phyloP scores from a whole-genome alignment of 2,329 filamentous ascomycete species.

The Grosmannia huntii region DNA sequence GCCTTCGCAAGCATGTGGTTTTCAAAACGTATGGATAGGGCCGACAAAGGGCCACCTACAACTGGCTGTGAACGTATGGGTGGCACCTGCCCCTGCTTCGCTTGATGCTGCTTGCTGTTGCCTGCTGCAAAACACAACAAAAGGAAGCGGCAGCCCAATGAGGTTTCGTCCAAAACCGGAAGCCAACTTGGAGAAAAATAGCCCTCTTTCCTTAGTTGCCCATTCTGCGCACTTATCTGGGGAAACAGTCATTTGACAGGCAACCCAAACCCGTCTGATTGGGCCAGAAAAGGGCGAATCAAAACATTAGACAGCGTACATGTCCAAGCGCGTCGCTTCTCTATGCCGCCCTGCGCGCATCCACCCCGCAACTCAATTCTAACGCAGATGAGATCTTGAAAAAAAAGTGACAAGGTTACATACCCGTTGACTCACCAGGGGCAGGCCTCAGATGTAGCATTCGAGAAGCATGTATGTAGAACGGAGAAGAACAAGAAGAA shows the following conservation, averaged over 20 bases:
- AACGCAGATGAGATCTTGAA: constrained; percentile 1
- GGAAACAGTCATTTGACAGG: not conserved
- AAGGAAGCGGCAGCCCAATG: not conserved
- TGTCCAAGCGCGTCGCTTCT: not conserved
- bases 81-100: not conserved
- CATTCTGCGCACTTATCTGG: not conserved
- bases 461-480: not conserved
- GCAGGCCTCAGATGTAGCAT: not conserved
- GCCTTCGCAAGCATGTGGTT: not conserved
- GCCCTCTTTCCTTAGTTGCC: not conserved
- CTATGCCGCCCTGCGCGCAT: not conserved
- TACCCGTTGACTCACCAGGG: not conserved
- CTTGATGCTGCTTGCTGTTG: not conserved
- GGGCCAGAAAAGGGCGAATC: not conserved
- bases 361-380: not conserved
- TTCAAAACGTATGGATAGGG: not conserved
- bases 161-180: not conserved
- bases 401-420: not conserved
- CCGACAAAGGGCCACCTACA: not conserved
- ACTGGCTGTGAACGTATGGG: not conserved
- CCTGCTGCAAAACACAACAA: not conserved
- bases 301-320: not conserved
- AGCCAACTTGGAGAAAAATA: not conserved
- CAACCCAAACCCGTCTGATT: not conserved
- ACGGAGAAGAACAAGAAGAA: not conserved